These are phyloP conservation scores for Dicorynia guianensis DNA, from an alignment of 306 rosid genomes.

Conservation along the genomic window DNA sequence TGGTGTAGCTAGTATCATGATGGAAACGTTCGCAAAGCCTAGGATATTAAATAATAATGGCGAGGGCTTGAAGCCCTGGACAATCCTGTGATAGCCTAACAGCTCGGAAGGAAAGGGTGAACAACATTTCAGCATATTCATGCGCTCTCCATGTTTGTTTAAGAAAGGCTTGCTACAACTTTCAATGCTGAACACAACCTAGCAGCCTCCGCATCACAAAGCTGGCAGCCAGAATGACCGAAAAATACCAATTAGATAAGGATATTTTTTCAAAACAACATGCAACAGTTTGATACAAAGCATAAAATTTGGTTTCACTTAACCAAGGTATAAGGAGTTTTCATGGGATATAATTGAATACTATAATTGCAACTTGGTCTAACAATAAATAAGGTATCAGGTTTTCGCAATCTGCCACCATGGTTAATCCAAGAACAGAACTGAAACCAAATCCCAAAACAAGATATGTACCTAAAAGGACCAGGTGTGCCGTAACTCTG, in stretches of 20 bases:
- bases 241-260: not conserved
- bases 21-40: not conserved
- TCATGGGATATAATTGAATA: too few relatives aligned
- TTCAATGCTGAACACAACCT: not conserved
- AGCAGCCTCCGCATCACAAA: not conserved
- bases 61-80: not conserved
- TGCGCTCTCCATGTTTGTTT: not conserved
- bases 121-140: not conserved
- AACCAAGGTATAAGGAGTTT: too few relatives aligned
- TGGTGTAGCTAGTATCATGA: not conserved
- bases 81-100: not conserved
- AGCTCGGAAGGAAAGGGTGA: not conserved
- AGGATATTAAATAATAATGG: not conserved
- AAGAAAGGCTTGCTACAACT: not conserved
- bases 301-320: too few relatives aligned
- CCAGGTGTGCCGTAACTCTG: not conserved
- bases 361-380: not conserved
- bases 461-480: slow-evolving; percentile 8
- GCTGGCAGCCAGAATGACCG: not conserved
- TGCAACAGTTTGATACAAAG: not conserved
- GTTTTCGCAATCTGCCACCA: not conserved
- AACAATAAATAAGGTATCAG: not conserved
- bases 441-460: slow-evolving; percentile 1
- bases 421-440: slow-evolving; percentile 2
- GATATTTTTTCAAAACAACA: not conserved